Evolutionary conservation across 441 rosid genomes (phyloP).

Genomic region (Croton setiger): DNA sequence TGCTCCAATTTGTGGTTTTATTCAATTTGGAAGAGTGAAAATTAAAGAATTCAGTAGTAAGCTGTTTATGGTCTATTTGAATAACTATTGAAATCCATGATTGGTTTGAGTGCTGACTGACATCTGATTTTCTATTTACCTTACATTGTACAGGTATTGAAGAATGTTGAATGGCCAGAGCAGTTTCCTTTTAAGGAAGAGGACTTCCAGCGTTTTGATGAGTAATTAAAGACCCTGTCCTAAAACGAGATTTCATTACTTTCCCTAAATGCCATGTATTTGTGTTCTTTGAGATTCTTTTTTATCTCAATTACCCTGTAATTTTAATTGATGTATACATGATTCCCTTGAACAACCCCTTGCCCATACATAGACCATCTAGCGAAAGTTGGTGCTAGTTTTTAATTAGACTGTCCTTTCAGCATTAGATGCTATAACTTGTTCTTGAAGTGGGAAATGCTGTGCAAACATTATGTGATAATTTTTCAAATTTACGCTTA

Average conservation of each 20-base stretch:
- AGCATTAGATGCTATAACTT: not conserved
- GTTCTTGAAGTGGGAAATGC: not conserved
- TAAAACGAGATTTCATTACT: constrained; percentile 2
- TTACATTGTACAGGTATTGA: constrained; percentile 46
- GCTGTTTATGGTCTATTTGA: not conserved
- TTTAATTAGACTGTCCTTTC: not conserved
- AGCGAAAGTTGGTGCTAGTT: not conserved
- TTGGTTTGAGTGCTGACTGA: not conserved
- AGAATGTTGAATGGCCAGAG: constrained; percentile 82
- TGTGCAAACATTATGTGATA: not conserved
- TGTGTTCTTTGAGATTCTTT: constrained; percentile 4
- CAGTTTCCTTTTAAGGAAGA: constrained; percentile 84
- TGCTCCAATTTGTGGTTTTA: not conserved
- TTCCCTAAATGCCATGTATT: constrained; percentile 6
- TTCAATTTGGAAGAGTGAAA: not conserved
- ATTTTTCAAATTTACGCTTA: not conserved
- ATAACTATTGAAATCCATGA: not conserved
- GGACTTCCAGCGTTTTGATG: constrained; percentile 88
- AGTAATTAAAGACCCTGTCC: constrained; percentile 42
- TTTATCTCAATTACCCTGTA: not conserved
- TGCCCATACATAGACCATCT: no score
- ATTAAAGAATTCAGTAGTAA: not conserved
- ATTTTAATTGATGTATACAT: no score
- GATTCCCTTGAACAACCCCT: no score
- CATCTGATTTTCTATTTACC: constrained; percentile 8